Conservation (phyloP, 176 grass and related monocot genomes). For the Aegilops sharonensis region DNA sequence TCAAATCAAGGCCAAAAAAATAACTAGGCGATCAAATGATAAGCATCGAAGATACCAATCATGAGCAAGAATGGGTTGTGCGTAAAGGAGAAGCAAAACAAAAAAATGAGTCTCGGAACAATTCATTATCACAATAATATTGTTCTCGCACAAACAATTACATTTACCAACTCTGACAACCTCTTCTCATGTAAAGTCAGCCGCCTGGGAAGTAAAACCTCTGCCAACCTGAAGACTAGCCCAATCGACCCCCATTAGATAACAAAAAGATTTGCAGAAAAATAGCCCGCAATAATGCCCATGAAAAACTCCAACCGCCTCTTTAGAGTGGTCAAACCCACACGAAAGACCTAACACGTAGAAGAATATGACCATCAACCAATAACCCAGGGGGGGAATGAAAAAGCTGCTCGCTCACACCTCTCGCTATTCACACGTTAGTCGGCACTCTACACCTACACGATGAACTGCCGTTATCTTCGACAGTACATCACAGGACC, state of each 20-base stretch:
- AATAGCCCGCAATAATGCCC: background rate
- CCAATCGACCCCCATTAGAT: background rate
- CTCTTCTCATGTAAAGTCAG: background rate
- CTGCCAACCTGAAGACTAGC: background rate
- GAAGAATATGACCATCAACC: slow-evolving; percentile 1
- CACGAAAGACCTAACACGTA: background rate
- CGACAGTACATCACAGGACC: slow-evolving; percentile 1
- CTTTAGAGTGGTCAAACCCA: background rate
- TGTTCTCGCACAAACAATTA: background rate
- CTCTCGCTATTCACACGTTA: slow-evolving; percentile 19
- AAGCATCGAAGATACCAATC: background rate
- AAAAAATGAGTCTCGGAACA: background rate
- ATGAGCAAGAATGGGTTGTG: background rate
- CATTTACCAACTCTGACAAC: background rate
- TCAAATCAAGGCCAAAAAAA: no score
- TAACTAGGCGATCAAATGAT: background rate
- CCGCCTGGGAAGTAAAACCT: background rate
- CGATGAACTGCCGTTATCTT: background rate
- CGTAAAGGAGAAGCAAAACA: background rate
- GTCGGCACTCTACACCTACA: slow-evolving; percentile 21
- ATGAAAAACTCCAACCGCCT: background rate
- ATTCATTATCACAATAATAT: background rate
- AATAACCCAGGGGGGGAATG: background rate
- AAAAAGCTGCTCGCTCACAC: slow-evolving; percentile 1
- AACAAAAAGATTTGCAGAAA: background rate